Base-by-base conservation (phyloP, 225 moss, liverwort and hornwort species). In the Thuidium tamariscinum region DNA sequence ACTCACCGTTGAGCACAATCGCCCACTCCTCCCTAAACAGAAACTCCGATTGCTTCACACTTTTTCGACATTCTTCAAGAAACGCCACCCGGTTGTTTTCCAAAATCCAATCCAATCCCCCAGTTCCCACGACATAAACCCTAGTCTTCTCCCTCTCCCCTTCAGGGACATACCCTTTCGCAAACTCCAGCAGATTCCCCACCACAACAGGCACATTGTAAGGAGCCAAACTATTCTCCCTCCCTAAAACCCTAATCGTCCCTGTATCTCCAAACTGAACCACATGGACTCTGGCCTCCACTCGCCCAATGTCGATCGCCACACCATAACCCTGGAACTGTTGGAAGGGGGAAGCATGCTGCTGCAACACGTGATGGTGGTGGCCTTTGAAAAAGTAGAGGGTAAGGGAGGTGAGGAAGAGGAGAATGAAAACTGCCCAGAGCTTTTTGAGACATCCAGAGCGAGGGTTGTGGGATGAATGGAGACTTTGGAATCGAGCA, bases 11-110 rank as follows among this genome's bases (percentile, higher is more conserved):
- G 74, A 92, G 76, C 59, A 93, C 89, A 57, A 59, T 54, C 26
- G 79, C 92, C 93, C 93, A 93, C 37, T 89, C 89, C 74, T 92
- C 89, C 12, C 44, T 81, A 82, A 93, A 93, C 82, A 41, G 46
- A 56, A 92, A 93, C 77, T 36, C 85, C 29, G 90, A 87, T 20
- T 55, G 80, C 65, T 39, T 77, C 29, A 86, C 39, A 23, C 30
- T 30, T 8, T 57, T 86, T 16, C 92, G 86, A 30, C 85, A 90
- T 39, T 89, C 89, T 51, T 86, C 66, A 32, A 93, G 87, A 44
- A 93, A 51, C 42, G 46, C 86, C 66, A 57, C 26, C 48, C 88
- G 75, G 36, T 81, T 87, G 2, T 44, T 60, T 13, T 67, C 88
- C 27, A 69, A 42, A 55, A 90, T 29, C 89, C 91, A 86, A 25